Evolutionary conservation across 148 eudicot species (phyloP).

Genomic region (Cornus controversa): DNA sequence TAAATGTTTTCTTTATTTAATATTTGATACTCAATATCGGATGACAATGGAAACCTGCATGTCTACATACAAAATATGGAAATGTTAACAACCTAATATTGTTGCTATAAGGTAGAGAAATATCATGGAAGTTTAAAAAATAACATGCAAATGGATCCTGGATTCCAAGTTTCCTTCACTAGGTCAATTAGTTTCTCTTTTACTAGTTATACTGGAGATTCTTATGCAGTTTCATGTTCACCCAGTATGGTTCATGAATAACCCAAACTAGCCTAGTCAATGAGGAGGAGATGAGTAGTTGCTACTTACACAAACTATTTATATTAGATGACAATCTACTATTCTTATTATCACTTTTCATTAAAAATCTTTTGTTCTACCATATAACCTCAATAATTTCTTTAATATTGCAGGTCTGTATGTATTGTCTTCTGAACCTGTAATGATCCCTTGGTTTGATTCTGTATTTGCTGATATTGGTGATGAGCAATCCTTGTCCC

Average conservation of each 20-base stretch:
- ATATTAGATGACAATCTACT: neutral
- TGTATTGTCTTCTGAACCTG: constrained; percentile 83
- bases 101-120: neutral
- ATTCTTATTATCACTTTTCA: neutral
- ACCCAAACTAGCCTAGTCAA: neutral
- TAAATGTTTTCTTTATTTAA: neutral
- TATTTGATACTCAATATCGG: neutral
- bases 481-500: constrained; percentile 92
- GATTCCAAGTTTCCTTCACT: neutral
- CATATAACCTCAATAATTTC: neutral
- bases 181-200: neutral
- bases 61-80: neutral
- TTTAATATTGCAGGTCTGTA: constrained; percentile 60
- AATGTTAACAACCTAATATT: neutral
- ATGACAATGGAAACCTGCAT: neutral
- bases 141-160: neutral
- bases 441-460: constrained; percentile 87
- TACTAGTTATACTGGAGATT: neutral
- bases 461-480: constrained; percentile 95
- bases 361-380: neutral
- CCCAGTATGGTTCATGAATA: neutral
- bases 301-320: neutral
- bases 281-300: neutral
- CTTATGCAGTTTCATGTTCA: neutral
- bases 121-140: neutral